These are phyloP conservation scores for Skeletonema tropicum DNA, from an alignment of 108 stramenopile genomes.

Conservation along the genomic window DNA sequence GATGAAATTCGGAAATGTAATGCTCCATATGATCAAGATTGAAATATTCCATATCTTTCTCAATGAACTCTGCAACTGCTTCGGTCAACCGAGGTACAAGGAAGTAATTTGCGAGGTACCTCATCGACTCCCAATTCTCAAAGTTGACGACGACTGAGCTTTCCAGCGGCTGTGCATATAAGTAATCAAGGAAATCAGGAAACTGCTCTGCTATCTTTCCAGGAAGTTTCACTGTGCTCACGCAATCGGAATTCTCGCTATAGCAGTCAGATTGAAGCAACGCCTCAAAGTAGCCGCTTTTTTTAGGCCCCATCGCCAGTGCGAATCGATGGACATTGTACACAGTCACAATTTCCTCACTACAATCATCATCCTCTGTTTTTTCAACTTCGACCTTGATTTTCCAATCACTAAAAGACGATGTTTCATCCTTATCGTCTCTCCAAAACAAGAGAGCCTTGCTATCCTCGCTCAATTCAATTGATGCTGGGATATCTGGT, in stretches of 20 bases:
- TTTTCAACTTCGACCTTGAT: conserved; percentile 25
- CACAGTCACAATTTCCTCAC: background rate
- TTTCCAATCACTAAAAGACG: conserved; percentile 45
- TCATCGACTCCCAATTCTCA: conserved; percentile 14
- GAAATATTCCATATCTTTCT: conserved; percentile 1
- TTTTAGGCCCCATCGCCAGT: conserved; percentile 41
- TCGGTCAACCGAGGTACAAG: conserved; percentile 10
- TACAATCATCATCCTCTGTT: background rate
- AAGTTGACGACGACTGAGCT: background rate
- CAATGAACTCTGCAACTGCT: conserved; percentile 11
- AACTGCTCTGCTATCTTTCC: conserved; percentile 22
- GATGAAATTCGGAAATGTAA: conserved; percentile 1
- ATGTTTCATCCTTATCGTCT: conserved; percentile 13
- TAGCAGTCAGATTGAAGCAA: conserved; percentile 24
- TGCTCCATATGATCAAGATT: background rate
- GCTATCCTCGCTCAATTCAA: background rate
- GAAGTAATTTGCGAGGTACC: conserved; percentile 20
- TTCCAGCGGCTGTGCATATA: conserved; percentile 17
- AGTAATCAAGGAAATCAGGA: conserved; percentile 44
- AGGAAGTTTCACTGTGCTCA: conserved; percentile 26
- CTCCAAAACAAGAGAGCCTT: conserved; percentile 38
- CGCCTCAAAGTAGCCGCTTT: conserved; percentile 43
- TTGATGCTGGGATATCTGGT: background rate
- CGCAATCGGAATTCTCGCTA: conserved; percentile 14
- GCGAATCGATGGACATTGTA: conserved; percentile 37